Base-by-base conservation (phyloP, 2,329 filamentous ascomycete species). In the Stachybotrys chartarum region DNA sequence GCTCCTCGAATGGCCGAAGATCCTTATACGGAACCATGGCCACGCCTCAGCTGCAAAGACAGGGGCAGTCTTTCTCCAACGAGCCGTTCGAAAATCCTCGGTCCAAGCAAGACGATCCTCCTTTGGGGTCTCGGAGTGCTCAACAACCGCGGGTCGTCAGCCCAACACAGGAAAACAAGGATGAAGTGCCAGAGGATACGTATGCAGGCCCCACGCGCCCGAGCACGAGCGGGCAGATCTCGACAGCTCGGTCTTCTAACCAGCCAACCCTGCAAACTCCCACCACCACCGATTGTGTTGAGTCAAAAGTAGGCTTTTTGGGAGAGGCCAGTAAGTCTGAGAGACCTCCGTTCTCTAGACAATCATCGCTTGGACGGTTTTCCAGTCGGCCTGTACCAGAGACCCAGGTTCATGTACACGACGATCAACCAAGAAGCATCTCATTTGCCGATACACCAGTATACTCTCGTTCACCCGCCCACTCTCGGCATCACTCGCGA, bases 221-320 rank as follows among this genome's bases (percentile, higher is more conserved):
- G 7, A 69, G 70, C 14, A 69, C 81, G 8, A 80, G 80, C 2
- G 73, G 79, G 6, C 78, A 83, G 54, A 75, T 79, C 24, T 84
- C 75, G 1, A 64, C 79, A 1, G 72, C 81, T 49, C 82, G 83
- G 44, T 93, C 93, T 67, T 87, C 85, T 0, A 91, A 87, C 52
- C 84, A 83, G 6, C 84, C 88, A 0, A 83, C 90, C 1, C 90
- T 89, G 0, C 83, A 87, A 60, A 86, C 88, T 2, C 81, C 78
- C 57, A 79, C 91, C 24, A 82, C 82, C 3, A 75, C 77, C 1
- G 82, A 88, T 57, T 88, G 87, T 55, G 83, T 80, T 1, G 64
- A 64, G 1, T 75, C 81, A 1, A 71, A 65, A 44, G 91, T 95
- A 59, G 89, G 88, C 81, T 95, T 94, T 67, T 6, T 58, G 62